phyloP scores from a whole-genome alignment of 768 basidiomycete genomes.

The Mycena latifolia region DNA sequence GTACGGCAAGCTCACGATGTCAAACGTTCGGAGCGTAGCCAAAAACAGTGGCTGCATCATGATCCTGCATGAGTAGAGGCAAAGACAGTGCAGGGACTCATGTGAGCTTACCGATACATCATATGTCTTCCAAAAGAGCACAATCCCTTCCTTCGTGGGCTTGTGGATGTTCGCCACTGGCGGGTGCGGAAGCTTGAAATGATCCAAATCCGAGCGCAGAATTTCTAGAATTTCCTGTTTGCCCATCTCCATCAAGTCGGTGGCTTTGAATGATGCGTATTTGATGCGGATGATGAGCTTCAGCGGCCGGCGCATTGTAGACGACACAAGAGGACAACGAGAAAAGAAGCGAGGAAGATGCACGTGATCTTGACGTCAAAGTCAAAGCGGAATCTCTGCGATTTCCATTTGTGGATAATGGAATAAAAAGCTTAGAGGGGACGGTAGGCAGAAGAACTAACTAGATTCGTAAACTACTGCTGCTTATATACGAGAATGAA shows the following conservation, averaged over 20 bases:
- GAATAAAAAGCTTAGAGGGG: too few relatives aligned
- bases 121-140: slow-evolving; percentile 13
- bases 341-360: not conserved
- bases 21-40: not conserved
- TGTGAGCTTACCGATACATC: slow-evolving; percentile 1
- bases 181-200: slow-evolving; percentile 24
- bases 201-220: slow-evolving; percentile 14
- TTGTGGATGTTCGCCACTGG: not conserved
- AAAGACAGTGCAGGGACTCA: not conserved
- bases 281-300: slow-evolving; percentile 2
- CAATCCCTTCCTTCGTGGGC: slow-evolving; percentile 3
- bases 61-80: not conserved
- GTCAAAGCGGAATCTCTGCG: too few relatives aligned
- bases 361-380: too few relatives aligned
- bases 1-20: not conserved
- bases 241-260: not conserved
- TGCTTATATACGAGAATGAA: too few relatives aligned
- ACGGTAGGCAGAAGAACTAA: too few relatives aligned
- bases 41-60: slow-evolving; percentile 7
- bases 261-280: not conserved
- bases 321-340: not conserved
- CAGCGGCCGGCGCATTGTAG: not conserved
- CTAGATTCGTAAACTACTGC: too few relatives aligned
- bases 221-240: not conserved
- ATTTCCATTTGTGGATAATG: too few relatives aligned